These are phyloP conservation scores for Ceratocystis huliohia DNA, from an alignment of 2,329 filamentous ascomycete species.

Conservation along the genomic window DNA sequence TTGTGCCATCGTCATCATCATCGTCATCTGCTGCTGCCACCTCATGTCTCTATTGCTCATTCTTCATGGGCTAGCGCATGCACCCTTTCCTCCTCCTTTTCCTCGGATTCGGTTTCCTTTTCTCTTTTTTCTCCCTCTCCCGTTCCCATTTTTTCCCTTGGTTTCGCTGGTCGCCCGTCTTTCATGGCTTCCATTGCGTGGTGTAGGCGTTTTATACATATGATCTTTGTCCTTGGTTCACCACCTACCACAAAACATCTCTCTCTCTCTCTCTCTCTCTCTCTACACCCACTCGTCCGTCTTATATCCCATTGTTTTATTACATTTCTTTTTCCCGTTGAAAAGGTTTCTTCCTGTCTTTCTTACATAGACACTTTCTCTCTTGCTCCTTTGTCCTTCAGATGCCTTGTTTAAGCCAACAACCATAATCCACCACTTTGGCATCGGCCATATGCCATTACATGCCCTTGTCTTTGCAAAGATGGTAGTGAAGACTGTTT, in stretches of 20 bases:
- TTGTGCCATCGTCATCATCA: slow-evolving; percentile 19
- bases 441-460: background rate
- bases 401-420: slow-evolving; percentile 10
- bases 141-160: slow-evolving; percentile 16
- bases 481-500: background rate
- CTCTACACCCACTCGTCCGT: background rate
- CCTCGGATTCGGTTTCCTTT: background rate
- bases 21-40: slow-evolving; percentile 8
- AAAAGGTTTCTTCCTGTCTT: background rate
- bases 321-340: slow-evolving; percentile 17
- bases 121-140: slow-evolving; percentile 7
- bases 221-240: slow-evolving; percentile 18
- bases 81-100: background rate
- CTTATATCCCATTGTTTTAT: slow-evolving; percentile 21
- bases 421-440: background rate
- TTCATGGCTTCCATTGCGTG: slow-evolving; percentile 8
- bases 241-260: slow-evolving; percentile 8
- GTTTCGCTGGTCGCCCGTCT: slow-evolving; percentile 14
- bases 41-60: slow-evolving; percentile 12
- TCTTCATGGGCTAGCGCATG: slow-evolving; percentile 2
- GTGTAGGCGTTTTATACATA: slow-evolving; percentile 16
- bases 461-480: background rate
- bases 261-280: slow-evolving; percentile 6
- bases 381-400: background rate
- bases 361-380: slow-evolving; percentile 2